phyloP scores from a whole-genome alignment of 2,329 filamentous ascomycete genomes.

The Aspergillus brasiliensis region DNA sequence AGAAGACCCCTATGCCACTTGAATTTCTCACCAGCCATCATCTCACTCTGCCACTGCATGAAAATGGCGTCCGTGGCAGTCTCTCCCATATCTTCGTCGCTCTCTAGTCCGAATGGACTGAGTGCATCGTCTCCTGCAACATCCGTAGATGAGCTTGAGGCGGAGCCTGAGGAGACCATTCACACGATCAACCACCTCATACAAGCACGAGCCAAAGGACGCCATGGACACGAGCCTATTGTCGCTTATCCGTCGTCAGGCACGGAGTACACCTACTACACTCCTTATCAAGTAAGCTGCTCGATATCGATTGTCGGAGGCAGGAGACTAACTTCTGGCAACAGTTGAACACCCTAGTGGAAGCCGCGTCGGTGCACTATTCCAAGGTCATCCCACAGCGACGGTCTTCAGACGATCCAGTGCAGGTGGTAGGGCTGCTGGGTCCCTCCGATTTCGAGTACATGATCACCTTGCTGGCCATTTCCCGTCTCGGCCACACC shows the following conservation, averaged over 20 bases:
- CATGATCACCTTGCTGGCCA: slow-evolving; percentile 24
- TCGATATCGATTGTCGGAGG: accelerated
- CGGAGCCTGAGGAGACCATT: slow-evolving; percentile 8
- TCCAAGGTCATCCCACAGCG: slow-evolving; percentile 21
- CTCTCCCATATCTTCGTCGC: not conserved
- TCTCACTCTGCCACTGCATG: too few species aligned
- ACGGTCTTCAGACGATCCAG: slow-evolving; percentile 20
- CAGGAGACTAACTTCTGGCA: not conserved
- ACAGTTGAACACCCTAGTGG: slow-evolving; percentile 22
- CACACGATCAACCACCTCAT: slow-evolving; percentile 20
- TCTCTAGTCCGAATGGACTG: not conserved
- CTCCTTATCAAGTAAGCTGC: slow-evolving; percentile 17
- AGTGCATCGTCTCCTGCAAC: slow-evolving; percentile 10
- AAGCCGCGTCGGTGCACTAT: slow-evolving; percentile 21
- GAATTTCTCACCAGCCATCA: not conserved
- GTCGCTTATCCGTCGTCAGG: slow-evolving; percentile 20
- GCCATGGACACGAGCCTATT: slow-evolving; percentile 15
- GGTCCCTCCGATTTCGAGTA: slow-evolving; percentile 29
- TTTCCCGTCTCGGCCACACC: slow-evolving; percentile 26
- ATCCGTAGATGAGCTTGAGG: slow-evolving; percentile 1
- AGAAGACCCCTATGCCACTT: not conserved
- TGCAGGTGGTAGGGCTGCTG: slow-evolving; percentile 27
- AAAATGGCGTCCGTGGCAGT: slow-evolving; percentile 1
- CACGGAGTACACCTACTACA: slow-evolving; percentile 21
- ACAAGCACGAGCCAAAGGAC: slow-evolving; percentile 12